These are phyloP conservation scores for Anisodus acutangulus DNA, from an alignment of 257 asterid genomes.

Conservation along the genomic window DNA sequence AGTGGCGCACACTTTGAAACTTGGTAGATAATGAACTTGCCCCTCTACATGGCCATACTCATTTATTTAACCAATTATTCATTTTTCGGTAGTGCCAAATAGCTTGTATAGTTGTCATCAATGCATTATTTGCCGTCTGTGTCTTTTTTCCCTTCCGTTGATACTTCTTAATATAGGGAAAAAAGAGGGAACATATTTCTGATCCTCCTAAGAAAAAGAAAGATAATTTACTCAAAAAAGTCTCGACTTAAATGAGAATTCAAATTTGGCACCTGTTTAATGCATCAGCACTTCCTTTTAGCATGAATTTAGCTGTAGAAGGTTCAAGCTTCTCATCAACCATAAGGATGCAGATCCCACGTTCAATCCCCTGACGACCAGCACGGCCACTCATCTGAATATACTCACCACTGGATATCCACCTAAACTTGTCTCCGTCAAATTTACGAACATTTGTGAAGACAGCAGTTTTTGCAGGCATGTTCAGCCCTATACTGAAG, in stretches of 20 bases:
- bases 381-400: conserved; percentile 99
- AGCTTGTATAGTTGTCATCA: conserved; percentile 7
- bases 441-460: conserved; percentile 95
- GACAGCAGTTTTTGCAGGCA: conserved; percentile 99
- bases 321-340: conserved; percentile 98
- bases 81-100: conserved; percentile 19
- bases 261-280: conserved; percentile 69
- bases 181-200: conserved; percentile 6
- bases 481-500: conserved; percentile 94
- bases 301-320: conserved; percentile 84
- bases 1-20: background rate
- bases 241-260: background rate
- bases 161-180: background rate
- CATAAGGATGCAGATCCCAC: conserved; percentile 99
- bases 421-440: conserved; percentile 95
- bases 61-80: conserved; percentile 19
- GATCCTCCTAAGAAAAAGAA: background rate
- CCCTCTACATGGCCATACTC: background rate
- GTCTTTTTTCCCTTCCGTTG: background rate
- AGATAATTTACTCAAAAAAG: conserved; percentile 2
- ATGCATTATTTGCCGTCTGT: conserved; percentile 4
- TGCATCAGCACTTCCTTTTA: conserved; percentile 95
- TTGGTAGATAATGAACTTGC: background rate
- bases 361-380: conserved; percentile 99
- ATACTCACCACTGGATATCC: conserved; percentile 98